phyloP scores from a whole-genome alignment of 1,139 yeast species.

The Blastobotrys aristatus region DNA sequence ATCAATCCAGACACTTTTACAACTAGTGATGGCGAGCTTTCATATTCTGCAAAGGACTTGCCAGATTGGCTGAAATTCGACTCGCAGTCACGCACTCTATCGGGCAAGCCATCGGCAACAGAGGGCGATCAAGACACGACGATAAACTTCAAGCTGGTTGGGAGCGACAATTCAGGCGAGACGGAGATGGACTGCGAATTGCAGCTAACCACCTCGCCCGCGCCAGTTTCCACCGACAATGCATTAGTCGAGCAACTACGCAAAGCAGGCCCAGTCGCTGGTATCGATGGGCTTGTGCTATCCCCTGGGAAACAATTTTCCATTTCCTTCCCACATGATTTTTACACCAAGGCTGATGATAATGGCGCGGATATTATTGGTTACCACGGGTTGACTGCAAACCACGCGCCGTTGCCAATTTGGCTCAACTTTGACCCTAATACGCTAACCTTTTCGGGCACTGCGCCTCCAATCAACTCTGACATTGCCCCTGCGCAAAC shows the following conservation, averaged over 20 bases:
- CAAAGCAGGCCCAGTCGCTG: conserved; percentile 42
- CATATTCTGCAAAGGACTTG: conserved; percentile 51
- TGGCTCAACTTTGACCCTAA: conserved; percentile 68
- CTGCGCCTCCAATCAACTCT: conserved; percentile 82
- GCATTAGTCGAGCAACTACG: conserved; percentile 10
- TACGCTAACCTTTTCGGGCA: conserved; percentile 68
- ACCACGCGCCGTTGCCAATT: conserved; percentile 83
- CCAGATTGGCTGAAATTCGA: conserved; percentile 84
- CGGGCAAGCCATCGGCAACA: conserved; percentile 61
- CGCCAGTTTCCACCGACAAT: conserved; percentile 22
- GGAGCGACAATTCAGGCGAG: conserved; percentile 62
- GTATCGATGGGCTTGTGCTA: conserved; percentile 66
- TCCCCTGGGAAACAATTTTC: conserved; percentile 62
- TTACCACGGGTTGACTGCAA: conserved; percentile 79
- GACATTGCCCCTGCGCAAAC: conserved; percentile 78
- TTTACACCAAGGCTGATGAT: conserved; percentile 43
- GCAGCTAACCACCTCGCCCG: conserved; percentile 44
- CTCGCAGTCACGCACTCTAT: conserved; percentile 49
- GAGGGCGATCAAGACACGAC: conserved; percentile 44
- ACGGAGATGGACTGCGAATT: conserved; percentile 48
- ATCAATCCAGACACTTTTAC: conserved; percentile 71
- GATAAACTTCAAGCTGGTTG: conserved; percentile 48
- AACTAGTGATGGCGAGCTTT: conserved; percentile 35
- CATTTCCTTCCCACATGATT: conserved; percentile 53
- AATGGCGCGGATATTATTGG: conserved; percentile 40